A percentile compares a stretch with the other conserved stretches of the same genome.
Conservation (phyloP, 2,329 filamentous ascomycete species). For the Fonsecaea monophora region DNA sequence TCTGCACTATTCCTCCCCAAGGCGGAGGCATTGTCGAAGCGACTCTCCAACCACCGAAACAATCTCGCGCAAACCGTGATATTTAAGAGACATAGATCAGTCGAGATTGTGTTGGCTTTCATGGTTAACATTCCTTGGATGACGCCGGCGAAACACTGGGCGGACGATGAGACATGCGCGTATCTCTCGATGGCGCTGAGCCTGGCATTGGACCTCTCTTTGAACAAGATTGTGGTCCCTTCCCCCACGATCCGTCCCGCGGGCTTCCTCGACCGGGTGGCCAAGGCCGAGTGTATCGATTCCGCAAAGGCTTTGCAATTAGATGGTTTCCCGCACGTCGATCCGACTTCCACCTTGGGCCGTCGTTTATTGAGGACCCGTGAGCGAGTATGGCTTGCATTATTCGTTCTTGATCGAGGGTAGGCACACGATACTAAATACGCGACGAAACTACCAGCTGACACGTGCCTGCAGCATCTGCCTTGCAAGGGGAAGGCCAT, state of each 20-base stretch:
- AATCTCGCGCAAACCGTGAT: slow-evolving; percentile 68
- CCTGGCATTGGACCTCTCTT: slow-evolving; percentile 71
- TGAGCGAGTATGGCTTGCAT: slow-evolving; percentile 72
- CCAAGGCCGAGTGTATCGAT: slow-evolving; percentile 73
- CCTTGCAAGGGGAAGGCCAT: slow-evolving; percentile 71
- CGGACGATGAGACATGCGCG: slow-evolving; percentile 74
- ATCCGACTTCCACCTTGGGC: slow-evolving; percentile 66
- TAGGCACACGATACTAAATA: slow-evolving; percentile 7
- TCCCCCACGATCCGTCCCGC: slow-evolving; percentile 55
- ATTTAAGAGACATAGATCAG: slow-evolving; percentile 67
- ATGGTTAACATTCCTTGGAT: slow-evolving; percentile 81
- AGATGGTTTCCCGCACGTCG: slow-evolving; percentile 71
- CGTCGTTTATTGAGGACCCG: slow-evolving; percentile 67
- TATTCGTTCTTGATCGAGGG: slow-evolving; percentile 75
- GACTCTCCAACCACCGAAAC: slow-evolving; percentile 69
- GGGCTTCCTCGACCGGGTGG: slow-evolving; percentile 57
- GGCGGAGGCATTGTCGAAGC: slow-evolving; percentile 68
- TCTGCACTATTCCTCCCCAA: slow-evolving; percentile 72
- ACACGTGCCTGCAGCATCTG: slow-evolving; percentile 57
- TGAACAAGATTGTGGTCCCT: slow-evolving; percentile 72
- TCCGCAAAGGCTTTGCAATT: slow-evolving; percentile 68
- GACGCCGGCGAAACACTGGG: slow-evolving; percentile 69
- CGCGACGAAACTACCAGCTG: slow-evolving; percentile 48
- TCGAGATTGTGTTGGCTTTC: slow-evolving; percentile 76
- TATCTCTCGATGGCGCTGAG: slow-evolving; percentile 74